Base-by-base conservation (phyloP, 2,329 filamentous ascomycete genomes). In the Aureobasidium pullulans region DNA sequence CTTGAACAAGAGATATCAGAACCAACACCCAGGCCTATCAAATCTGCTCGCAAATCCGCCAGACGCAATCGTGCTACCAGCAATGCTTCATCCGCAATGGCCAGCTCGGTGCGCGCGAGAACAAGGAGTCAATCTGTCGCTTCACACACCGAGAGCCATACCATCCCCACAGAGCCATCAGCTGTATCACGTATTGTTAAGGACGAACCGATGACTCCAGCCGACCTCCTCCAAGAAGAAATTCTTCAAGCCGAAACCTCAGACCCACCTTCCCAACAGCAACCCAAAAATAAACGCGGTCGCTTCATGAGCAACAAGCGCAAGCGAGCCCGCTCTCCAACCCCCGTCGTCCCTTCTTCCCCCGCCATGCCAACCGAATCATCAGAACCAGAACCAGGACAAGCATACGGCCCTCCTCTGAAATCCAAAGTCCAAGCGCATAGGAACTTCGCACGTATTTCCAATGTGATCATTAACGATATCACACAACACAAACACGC, bases 401-500 rank as follows among this genome's bases (percentile, higher is more conserved):
- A 37, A 6, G 46, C 53, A 4, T 57, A 57, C 11, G 39, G 36
- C 10, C 65, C 64, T 32, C 61, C 68, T 11, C 15, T 28, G 4
- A 63, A 65, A 15, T 65, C 66, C 40, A 69, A 69, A 28, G 71
- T 81, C 15, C 65, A 75, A 9, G 78, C 76, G 6, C 74, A 73
- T 7, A 75, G 78, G 19, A 78, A 80, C 62, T 80, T 81, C 62
- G 70, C 71, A 31, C 75, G 76, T 56, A 77, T 76, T 63, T 75
- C 74, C 10, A 67, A 72, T 13, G 73, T 78, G 1, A 73, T 81
- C 53, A 77, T 81, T 72, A 76, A 80, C 62, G 77, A 80, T 60
- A 78, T 81, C 57, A 67, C 68, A 4, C 75, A 75, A 13, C 78
- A 81, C 68, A 80, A 80, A 65, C 75, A 81, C 61, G 79, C 77